Conservation (phyloP, 1,284 basidiomycete genomes). For the Sparassis latifolia region DNA sequence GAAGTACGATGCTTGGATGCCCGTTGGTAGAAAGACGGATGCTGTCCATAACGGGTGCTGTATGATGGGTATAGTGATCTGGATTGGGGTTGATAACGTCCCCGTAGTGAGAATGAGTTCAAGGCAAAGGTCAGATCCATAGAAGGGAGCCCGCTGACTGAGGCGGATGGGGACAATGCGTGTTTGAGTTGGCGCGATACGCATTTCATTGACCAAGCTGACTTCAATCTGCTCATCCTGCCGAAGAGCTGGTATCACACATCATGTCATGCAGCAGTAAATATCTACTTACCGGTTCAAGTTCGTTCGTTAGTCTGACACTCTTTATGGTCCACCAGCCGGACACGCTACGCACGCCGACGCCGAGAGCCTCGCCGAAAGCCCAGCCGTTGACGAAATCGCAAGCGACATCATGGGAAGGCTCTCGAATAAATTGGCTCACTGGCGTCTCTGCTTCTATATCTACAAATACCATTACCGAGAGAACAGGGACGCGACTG, state of each 20-base stretch:
- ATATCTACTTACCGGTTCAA: too few relatives aligned
- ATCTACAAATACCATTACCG: conserved; percentile 38
- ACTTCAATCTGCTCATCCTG: conserved; percentile 17
- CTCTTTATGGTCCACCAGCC: conserved; percentile 46
- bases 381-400: conserved; percentile 65
- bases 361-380: conserved; percentile 59
- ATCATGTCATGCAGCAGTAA: not conserved
- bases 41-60: conserved; percentile 37
- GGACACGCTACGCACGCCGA: conserved; percentile 48
- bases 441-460: conserved; percentile 25
- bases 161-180: conserved; percentile 48
- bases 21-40: conserved; percentile 17
- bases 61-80: conserved; percentile 33
- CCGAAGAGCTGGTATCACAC: not conserved
- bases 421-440: conserved; percentile 30
- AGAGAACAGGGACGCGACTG: conserved; percentile 37
- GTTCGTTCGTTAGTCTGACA: conserved; percentile 3
- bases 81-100: conserved; percentile 11
- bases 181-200: conserved; percentile 54
- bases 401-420: conserved; percentile 47
- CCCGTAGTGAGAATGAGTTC: conserved; percentile 27
- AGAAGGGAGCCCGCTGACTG: conserved; percentile 27
- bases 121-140: conserved; percentile 28
- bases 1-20: conserved; percentile 54
- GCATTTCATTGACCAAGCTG: conserved; percentile 29